A percentile compares a stretch with the other conserved stretches of the same genome.
These are phyloP conservation scores for Fusarium coicis DNA, from an alignment of 2,329 filamentous ascomycete genomes.

Conservation along the genomic window DNA sequence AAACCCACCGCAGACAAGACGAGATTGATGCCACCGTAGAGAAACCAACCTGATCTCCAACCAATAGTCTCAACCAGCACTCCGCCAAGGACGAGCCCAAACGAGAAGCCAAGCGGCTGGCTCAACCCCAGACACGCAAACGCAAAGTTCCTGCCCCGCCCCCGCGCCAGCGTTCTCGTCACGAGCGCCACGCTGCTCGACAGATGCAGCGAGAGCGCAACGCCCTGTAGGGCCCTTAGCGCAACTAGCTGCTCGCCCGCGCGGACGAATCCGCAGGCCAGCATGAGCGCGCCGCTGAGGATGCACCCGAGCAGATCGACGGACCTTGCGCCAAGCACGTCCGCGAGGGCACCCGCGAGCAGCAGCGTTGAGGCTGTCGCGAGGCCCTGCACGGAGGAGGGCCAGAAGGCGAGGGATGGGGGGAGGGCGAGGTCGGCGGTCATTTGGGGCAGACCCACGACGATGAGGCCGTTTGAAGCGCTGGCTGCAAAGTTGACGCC, in stretches of 20 bases:
- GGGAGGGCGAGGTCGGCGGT: conserved; percentile 50
- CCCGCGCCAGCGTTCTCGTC: conserved; percentile 45
- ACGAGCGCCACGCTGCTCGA: conserved; percentile 52
- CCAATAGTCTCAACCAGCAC: conserved; percentile 58
- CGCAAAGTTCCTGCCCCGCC: conserved; percentile 52
- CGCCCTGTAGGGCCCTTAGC: conserved; percentile 54
- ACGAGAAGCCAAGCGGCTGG: conserved; percentile 60
- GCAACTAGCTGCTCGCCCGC: conserved; percentile 50
- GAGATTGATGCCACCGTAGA: conserved; percentile 51
- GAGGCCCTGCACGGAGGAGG: conserved; percentile 50
- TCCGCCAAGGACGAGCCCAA: conserved; percentile 62
- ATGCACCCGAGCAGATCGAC: conserved; percentile 51
- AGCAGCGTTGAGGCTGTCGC: conserved; percentile 52
- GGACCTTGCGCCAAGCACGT: conserved; percentile 48
- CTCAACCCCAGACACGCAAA: conserved; percentile 58
- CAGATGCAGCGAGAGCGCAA: conserved; percentile 50
- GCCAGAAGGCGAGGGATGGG: conserved; percentile 53
- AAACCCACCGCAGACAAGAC: conserved; percentile 50
- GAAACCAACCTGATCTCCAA: conserved; percentile 61
- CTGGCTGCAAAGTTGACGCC: conserved; percentile 43
- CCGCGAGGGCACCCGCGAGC: conserved; percentile 53
- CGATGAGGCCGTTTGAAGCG: conserved; percentile 46
- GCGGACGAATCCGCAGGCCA: conserved; percentile 47
- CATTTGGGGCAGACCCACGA: conserved; percentile 55
- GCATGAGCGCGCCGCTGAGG: conserved; percentile 43